Evolutionary conservation across 2,329 filamentous ascomycete species (phyloP), one percentile per base, ranked within the genome.

Genomic region (Sclerotinia borealis): DNA sequence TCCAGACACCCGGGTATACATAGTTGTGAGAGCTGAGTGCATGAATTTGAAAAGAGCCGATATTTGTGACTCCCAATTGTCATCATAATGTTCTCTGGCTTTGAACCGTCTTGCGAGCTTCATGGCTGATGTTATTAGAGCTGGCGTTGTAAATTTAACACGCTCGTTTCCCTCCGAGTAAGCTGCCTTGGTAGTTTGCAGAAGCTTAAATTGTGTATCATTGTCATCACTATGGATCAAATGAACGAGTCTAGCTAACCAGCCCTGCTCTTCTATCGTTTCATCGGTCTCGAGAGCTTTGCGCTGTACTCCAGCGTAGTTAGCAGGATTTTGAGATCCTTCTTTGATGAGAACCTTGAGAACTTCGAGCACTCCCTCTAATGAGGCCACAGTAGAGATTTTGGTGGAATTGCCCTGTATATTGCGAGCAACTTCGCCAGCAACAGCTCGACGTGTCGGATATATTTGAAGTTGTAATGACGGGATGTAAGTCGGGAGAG

Each of bases 201-300:
- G 83, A 51, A 99, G 86, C 78, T 92, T 92, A 78, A 96, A 95
- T 75, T 99, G 95, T 0, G 89, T 96, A 71, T 96, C 92, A 72
- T 98, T 98, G 74, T 96, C 85, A 41, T 91, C 82, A 50, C 86
- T 90, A 63, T 91, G 83, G 59, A 99, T 85, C 63, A 97, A 80
- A 77, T 99, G 95, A 22, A 97, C 87, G 73, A 99, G 88, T 70
- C 95, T 85, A 41, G 95, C 95, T 61, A 99, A 82, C 92, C 92
- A 97, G 59, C 95, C 95, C 80, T 99, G 95, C 78, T 99, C 95
- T 77, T 99, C 93, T 72, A 98, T 87, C 0, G 93, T 98, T 79
- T 99, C 96, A 66, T 99, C 95, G 0, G 95, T 98, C 79, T 99
- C 96, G 52, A 84, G 80, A 25, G 85, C 85, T 66, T 92, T 87